Percentiles rank a stretch among this genome's conserved stretches.
phyloP scores from a whole-genome alignment of 2,329 filamentous ascomycete genomes.

The Hymenoscyphus albidus region DNA sequence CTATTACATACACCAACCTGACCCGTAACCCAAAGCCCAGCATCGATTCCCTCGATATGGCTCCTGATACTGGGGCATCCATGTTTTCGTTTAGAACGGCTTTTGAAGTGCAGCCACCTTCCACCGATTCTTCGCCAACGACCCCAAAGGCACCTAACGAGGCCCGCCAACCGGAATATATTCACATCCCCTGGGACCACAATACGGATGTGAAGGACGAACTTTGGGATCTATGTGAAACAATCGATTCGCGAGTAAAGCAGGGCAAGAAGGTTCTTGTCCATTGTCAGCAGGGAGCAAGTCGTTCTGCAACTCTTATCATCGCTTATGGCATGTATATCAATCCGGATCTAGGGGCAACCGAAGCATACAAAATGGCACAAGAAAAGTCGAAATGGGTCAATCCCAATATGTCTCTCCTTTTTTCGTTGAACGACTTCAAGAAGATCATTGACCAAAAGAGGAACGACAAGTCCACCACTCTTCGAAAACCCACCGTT shows the following conservation, averaged over 20 bases:
- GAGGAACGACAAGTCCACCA: slow-evolving; percentile 37
- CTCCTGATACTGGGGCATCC: slow-evolving; percentile 53
- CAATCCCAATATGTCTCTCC: slow-evolving; percentile 86
- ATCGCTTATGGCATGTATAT: slow-evolving; percentile 82
- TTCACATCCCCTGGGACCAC: slow-evolving; percentile 85
- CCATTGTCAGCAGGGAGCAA: slow-evolving; percentile 83
- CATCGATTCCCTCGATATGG: slow-evolving; percentile 13
- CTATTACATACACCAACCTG: slow-evolving; percentile 22
- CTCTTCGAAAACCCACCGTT: slow-evolving; percentile 50
- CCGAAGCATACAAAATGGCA: slow-evolving; percentile 77
- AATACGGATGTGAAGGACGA: slow-evolving; percentile 82
- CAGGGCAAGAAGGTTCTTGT: slow-evolving; percentile 75
- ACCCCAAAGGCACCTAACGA: slow-evolving; percentile 51
- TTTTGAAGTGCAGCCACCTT: slow-evolving; percentile 50
- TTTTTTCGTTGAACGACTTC: slow-evolving; percentile 85
- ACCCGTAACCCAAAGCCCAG: slow-evolving; percentile 7
- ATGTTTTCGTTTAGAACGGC: slow-evolving; percentile 57
- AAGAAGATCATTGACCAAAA: slow-evolving; percentile 58
- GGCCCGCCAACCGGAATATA: slow-evolving; percentile 67
- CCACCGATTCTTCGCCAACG: slow-evolving; percentile 43
- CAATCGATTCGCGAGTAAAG: slow-evolving; percentile 67
- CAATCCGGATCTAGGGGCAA: slow-evolving; percentile 71
- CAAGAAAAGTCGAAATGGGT: slow-evolving; percentile 84
- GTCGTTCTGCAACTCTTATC: slow-evolving; percentile 78
- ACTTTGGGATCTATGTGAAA: slow-evolving; percentile 69